Base-by-base conservation (phyloP, 2,329 filamentous ascomycete species). In the Lasiodiplodia sp. region DNA sequence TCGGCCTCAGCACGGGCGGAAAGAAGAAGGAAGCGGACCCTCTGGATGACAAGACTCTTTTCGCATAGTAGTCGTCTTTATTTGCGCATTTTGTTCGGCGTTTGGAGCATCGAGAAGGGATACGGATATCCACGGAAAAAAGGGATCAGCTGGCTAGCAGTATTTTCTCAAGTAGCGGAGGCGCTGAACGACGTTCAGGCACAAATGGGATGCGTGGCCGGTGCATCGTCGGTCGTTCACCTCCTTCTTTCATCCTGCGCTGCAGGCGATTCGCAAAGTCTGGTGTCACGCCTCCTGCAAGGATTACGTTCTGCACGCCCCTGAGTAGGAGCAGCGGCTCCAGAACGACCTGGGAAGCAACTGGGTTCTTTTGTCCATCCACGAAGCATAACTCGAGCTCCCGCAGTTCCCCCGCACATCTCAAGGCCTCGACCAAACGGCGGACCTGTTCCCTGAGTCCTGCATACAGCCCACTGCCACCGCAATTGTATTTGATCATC, bases 21-120 rank as follows among this genome's bases (percentile, higher is more conserved):
- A 85, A 86, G 69, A 86, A 86, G 81, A 85, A 84, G 76, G 86
- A 88, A 74, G 86, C 85, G 73, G 88, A 92, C 79, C 89, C 89
- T 72, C 83, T 97, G 79, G 94, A 96, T 81, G 91, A 91, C 72
- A 88, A 87, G 78, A 86, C 89, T 73, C 81, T 96, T 68, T 96
- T 96, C 83, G 88, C 89, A 74, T 95, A 86, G 31, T 7, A 34
- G 83, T 71, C 18, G 66, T 18, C 34, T 53, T 60, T 40, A 51
- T 52, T 44, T 67, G 66, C 37, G 62, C 63, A 65, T 68, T 62
- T 66, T 44, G 52, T 49, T 57, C 18, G 68, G 68, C 63, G 68
- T 69, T 67, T 25, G 68, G 68, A 66, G 68, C 63, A 57, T 56
- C 23, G 51, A 34, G 55, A 47, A 68, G 31, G 47, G 60, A 65